Evolutionary conservation across 1,284 basidiomycete species (phyloP).

Genomic region (Polyporus tsugae): DNA sequence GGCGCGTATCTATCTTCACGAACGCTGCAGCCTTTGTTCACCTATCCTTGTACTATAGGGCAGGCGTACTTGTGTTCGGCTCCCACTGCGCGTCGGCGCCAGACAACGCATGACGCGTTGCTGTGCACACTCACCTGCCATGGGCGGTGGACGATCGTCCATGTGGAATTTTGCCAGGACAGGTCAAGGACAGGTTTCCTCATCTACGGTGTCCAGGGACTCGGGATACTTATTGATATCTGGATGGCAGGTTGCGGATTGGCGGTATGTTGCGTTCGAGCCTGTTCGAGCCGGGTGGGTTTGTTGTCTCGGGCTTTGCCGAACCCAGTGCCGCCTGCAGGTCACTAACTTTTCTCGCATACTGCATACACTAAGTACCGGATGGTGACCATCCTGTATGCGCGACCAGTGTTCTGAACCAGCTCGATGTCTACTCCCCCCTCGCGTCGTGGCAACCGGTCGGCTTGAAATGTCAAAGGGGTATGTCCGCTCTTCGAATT

Average conservation of each 20-base stretch:
- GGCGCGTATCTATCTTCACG: neutral
- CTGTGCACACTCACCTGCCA: neutral
- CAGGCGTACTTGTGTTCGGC: neutral
- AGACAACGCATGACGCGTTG: neutral
- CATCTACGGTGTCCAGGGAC: neutral
- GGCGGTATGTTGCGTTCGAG: neutral
- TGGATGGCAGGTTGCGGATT: neutral
- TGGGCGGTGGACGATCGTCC: neutral
- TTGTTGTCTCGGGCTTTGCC: neutral
- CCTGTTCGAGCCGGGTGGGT: neutral
- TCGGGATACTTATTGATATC: neutral
- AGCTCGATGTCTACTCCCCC: too few species aligned
- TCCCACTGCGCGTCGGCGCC: constrained; percentile 2
- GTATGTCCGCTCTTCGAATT: too few species aligned
- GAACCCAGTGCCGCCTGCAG: too few species aligned
- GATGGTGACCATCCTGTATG: too few species aligned
- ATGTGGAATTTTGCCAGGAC: neutral
- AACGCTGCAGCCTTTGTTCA: neutral
- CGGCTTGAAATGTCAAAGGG: too few species aligned
- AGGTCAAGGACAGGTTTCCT: neutral
- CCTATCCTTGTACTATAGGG: neutral
- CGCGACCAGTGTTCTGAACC: too few species aligned
- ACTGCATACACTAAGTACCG: too few species aligned
- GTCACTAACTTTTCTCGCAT: too few species aligned
- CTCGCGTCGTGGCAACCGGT: too few species aligned